These are phyloP conservation scores for Usnea hakonensis DNA, from an alignment of 495 filamentous ascomycete genomes.

Conservation along the genomic window DNA sequence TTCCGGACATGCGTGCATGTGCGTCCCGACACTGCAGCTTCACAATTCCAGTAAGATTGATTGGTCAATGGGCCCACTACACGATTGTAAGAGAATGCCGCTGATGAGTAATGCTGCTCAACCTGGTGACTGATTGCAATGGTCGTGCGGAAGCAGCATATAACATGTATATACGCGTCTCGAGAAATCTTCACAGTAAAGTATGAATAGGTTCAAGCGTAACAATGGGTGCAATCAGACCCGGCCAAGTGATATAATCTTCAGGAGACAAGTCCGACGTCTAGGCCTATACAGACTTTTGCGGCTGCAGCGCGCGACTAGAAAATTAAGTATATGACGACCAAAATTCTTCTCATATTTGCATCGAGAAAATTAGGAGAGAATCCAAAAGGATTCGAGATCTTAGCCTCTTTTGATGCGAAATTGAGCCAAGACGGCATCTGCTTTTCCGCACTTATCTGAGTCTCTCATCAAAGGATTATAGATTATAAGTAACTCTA, in stretches of 20 bases:
- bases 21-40: background rate
- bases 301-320: background rate
- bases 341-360: constrained; percentile 7
- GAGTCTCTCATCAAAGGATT: background rate
- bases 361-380: background rate
- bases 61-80: no score
- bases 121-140: background rate
- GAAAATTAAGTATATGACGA: background rate
- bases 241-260: background rate
- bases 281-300: background rate
- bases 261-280: background rate
- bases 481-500: no score
- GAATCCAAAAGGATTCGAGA: constrained; percentile 7
- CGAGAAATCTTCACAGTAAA: no score
- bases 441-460: no score
- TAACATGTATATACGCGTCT: background rate
- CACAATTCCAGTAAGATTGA: no score
- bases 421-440: constrained; percentile 1
- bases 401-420: constrained; percentile 3
- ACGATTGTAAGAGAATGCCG: no score
- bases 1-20: background rate
- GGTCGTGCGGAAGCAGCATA: background rate
- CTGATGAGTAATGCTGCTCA: background rate
- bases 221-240: no score
- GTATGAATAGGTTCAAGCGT: no score